Conservation (phyloP, 2,329 filamentous ascomycete genomes). For the Ophiosphaerella herpotricha region DNA sequence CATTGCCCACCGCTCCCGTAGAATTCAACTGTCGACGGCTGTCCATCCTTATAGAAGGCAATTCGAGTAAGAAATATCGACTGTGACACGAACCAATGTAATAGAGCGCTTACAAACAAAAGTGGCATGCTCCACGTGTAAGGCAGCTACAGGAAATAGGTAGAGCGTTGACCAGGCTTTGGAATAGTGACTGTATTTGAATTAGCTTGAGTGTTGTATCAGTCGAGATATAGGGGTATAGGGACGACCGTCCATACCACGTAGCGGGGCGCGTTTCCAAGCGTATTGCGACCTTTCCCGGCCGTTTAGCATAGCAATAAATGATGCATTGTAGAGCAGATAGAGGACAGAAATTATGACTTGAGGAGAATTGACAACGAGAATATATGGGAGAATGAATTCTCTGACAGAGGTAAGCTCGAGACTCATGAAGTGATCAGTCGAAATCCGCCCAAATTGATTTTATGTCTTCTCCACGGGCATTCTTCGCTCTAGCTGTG, state of each 20-base stretch:
- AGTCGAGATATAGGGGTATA: neutral
- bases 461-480: neutral
- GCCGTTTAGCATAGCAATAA: conserved; percentile 54
- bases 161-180: conserved; percentile 35
- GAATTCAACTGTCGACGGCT: conserved; percentile 55
- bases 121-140: conserved; percentile 43
- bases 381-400: conserved; percentile 15
- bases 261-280: neutral
- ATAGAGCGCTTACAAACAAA: conserved; percentile 26
- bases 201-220: neutral
- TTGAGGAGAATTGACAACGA: conserved; percentile 56
- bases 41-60: conserved; percentile 49
- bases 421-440: neutral
- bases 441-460: neutral
- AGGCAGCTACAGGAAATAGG: conserved; percentile 47
- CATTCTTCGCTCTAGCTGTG: no score
- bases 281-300: conserved; percentile 52
- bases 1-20: conserved; percentile 49
- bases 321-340: conserved; percentile 51
- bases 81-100: conserved; percentile 52
- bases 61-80: conserved; percentile 46
- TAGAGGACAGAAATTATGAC: conserved; percentile 53
- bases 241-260: neutral
- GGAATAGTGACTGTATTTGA: neutral
- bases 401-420: neutral